A percentile compares a stretch with the other conserved stretches of the same genome.
Conservation (phyloP, 176 grass and related monocot species). For the Lolium rigidum region DNA sequence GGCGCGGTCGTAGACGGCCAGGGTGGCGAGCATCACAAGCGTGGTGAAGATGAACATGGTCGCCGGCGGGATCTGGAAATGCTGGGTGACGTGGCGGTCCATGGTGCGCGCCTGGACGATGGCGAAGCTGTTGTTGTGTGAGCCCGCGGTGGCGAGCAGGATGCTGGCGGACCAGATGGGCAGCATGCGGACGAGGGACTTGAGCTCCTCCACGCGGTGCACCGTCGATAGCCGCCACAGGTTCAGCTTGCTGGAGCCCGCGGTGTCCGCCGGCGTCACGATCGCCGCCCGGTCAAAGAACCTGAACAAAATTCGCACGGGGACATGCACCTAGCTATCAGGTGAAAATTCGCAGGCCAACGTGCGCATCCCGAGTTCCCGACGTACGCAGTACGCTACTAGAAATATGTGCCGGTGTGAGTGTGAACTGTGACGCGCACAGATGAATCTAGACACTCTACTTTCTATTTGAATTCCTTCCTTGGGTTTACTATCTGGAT, state of each 20-base stretch:
- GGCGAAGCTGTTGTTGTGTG: conserved; percentile 45
- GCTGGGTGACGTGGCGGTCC: conserved; percentile 53
- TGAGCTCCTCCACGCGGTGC: conserved; percentile 87
- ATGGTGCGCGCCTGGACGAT: conserved; percentile 73
- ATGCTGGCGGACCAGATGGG: conserved; percentile 72
- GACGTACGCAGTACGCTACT: neutral
- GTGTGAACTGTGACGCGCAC: neutral
- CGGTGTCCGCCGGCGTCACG: conserved; percentile 46
- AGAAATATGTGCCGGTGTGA: neutral
- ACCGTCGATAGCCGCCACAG: conserved; percentile 71
- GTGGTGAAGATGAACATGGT: conserved; percentile 63
- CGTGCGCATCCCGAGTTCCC: neutral
- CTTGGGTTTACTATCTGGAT: too few species aligned
- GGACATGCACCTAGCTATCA: neutral
- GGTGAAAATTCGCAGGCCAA: neutral
- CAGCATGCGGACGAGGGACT: conserved; percentile 71
- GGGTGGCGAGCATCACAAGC: conserved; percentile 43
- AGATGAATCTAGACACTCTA: neutral
- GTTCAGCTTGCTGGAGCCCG: conserved; percentile 31
- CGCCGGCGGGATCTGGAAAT: conserved; percentile 70
- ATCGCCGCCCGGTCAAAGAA: conserved; percentile 45
- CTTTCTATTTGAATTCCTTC: neutral
- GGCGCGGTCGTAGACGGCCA: conserved; percentile 67
- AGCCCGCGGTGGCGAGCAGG: conserved; percentile 35
- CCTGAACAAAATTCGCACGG: neutral